A percentile compares a stretch with the other conserved stretches of the same genome.
phyloP scores from a whole-genome alignment of 352 stramenopile genomes.

The Globisporangium sylvaticum region DNA sequence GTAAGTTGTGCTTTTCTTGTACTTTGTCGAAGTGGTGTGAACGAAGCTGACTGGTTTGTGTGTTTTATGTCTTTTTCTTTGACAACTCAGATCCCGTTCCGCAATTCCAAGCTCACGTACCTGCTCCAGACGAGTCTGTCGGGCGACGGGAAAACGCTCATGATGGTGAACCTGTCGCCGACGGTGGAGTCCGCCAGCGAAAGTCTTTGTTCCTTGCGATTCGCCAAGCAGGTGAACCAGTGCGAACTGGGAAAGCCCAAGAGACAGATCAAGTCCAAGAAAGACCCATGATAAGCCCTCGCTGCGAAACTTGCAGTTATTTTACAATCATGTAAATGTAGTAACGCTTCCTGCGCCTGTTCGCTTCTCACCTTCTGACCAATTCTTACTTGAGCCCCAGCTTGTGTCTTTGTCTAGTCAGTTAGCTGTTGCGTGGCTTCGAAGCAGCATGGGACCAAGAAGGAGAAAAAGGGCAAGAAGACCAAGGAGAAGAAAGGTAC shows the following conservation, averaged over 20 bases:
- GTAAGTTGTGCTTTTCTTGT: conserved; percentile 33
- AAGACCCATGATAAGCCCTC: conserved; percentile 23
- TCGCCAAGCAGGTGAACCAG: conserved; percentile 95
- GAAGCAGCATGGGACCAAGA: conserved; percentile 49
- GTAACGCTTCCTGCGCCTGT: conserved; percentile 4
- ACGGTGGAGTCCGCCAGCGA: conserved; percentile 93
- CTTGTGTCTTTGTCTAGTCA: neutral
- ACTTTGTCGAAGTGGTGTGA: neutral
- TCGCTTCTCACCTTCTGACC: neutral
- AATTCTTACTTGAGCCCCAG: neutral
- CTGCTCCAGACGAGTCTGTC: conserved; percentile 97
- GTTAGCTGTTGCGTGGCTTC: neutral
- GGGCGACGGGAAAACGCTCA: conserved; percentile 98
- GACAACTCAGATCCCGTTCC: conserved; percentile 88
- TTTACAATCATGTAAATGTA: conserved; percentile 28
- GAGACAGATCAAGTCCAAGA: conserved; percentile 81
- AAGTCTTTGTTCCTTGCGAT: conserved; percentile 97
- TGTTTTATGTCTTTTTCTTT: neutral
- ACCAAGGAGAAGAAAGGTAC: conserved; percentile 73
- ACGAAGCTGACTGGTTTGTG: neutral
- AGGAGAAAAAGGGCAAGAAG: conserved; percentile 75
- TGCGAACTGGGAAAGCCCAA: conserved; percentile 97
- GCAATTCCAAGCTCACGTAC: conserved; percentile 99
- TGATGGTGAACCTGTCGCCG: conserved; percentile 98
- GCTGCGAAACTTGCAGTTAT: conserved; percentile 15